Conservation (phyloP, 306 rosid genomes). For the Cicer chorassanicum region DNA sequence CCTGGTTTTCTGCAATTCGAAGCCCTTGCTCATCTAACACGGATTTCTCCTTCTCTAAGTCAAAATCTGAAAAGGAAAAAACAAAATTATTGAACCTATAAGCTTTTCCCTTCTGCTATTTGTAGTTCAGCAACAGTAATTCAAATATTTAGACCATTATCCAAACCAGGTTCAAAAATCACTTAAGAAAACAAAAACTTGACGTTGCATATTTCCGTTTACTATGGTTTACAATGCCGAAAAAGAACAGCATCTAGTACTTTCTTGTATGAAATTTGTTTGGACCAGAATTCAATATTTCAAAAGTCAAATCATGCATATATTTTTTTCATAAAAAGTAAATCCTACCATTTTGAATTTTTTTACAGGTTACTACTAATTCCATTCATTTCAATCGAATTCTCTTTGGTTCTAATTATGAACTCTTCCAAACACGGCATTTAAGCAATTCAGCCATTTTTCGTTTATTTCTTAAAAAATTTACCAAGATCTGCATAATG, state of each 20-base stretch:
- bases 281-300: not conserved
- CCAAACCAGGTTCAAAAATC: slow-evolving; percentile 1
- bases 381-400: slow-evolving; percentile 14
- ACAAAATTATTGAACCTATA: slow-evolving; percentile 5
- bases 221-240: not conserved
- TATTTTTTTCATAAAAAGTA: not conserved
- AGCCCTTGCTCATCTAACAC: slow-evolving; percentile 94
- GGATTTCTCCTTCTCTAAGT: slow-evolving; percentile 89
- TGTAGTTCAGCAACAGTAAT: not conserved
- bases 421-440: not conserved
- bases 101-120: not conserved
- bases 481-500: slow-evolving; percentile 9
- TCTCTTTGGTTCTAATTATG: not conserved
- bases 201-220: not conserved
- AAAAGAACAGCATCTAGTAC: not conserved
- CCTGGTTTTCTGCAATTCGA: slow-evolving; percentile 93
- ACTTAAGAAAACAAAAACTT: not conserved
- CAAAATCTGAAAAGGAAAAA: slow-evolving; percentile 67
- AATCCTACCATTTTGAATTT: not conserved
- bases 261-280: not conserved
- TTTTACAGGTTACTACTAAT: not conserved
- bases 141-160: slow-evolving; percentile 11
- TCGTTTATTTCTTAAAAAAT: not conserved
- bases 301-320: not conserved
- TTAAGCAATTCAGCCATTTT: not conserved